Conservation (phyloP, 2,329 filamentous ascomycete species). For the Pleurostoma richardsiae region DNA sequence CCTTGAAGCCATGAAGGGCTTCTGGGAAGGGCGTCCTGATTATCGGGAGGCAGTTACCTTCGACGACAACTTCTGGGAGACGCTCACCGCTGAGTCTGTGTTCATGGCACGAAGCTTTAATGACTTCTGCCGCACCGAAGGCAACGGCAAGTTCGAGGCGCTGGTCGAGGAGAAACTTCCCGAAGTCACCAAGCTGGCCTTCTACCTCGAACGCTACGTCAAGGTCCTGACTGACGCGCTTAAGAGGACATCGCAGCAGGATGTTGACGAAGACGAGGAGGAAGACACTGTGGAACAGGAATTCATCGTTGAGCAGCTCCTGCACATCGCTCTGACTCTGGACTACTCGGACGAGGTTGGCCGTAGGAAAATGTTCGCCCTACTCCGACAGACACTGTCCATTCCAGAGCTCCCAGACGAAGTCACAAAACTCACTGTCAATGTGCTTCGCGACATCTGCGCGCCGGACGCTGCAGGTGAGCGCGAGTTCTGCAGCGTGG, state of each 20-base stretch:
- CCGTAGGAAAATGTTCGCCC: slow-evolving; percentile 88
- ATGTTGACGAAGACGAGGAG: slow-evolving; percentile 61
- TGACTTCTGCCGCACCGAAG: slow-evolving; percentile 76
- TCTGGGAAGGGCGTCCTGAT: slow-evolving; percentile 89
- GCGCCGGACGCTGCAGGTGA: slow-evolving; percentile 69
- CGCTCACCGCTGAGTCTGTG: slow-evolving; percentile 75
- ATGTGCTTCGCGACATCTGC: slow-evolving; percentile 78
- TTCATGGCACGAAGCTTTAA: slow-evolving; percentile 94
- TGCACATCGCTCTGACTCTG: slow-evolving; percentile 85
- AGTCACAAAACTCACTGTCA: slow-evolving; percentile 80
- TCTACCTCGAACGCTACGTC: slow-evolving; percentile 78
- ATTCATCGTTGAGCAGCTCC: slow-evolving; percentile 91
- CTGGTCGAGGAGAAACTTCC: slow-evolving; percentile 90
- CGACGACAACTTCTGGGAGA: slow-evolving; percentile 73
- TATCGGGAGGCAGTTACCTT: slow-evolving; percentile 70
- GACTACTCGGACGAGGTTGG: slow-evolving; percentile 98
- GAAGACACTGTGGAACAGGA: slow-evolving; percentile 87
- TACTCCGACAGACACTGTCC: slow-evolving; percentile 80
- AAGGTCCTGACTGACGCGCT: slow-evolving; percentile 61
- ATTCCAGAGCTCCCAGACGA: slow-evolving; percentile 87
- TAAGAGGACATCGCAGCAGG: slow-evolving; percentile 47
- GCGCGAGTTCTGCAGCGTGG: slow-evolving; percentile 76
- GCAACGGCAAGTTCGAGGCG: slow-evolving; percentile 67
- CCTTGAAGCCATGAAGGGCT: slow-evolving; percentile 88
- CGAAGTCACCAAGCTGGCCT: slow-evolving; percentile 86